Evolutionary conservation across 73 alveolate genomes (phyloP), one percentile per base, ranked within the genome.

Genomic region (Blepharisma japonicum): DNA sequence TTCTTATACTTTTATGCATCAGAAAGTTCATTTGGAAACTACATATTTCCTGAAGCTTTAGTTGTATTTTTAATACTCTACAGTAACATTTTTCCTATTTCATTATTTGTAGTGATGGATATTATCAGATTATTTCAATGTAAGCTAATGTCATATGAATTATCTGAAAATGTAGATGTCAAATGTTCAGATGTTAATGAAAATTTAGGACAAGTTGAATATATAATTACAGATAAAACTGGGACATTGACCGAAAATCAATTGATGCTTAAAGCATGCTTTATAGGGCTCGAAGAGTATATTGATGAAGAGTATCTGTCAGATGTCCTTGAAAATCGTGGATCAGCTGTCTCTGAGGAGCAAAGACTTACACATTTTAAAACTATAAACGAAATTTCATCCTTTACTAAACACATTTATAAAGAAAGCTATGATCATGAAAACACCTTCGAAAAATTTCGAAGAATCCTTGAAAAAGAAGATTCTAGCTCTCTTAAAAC

Each of bases 181-280:
- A 14, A 61, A 77, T 68, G 81, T 5, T 78, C 85, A 20, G 83
- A 80, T 74, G 77, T 88, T 78, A 82, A 85, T 9, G 96, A 86
- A 77, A 91, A 89, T 80, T 68, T 89, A 55, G 96, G 96, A 1
- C 90, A 89, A 78, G 91, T 86, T 5, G 90, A 89, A 68, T 86
- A 71, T 50, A 66, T 86, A 32, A 77, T 89, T 49, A 71, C 89
- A 70, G 96, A 89, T 79, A 89, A 89, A 80, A 89, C 96, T 1
- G 96, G 96, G 46, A 89, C 93, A n/a, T 71, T 89, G 67, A 89
- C 96, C 2, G 84, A 80, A 71, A 80, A 81, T 68, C 45, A 85
- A 23, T 77, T 89, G 91, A 67, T 76, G 38, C 68, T 89, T 55
- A 86, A 89, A 82, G 79, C 83, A 55, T 82, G 92, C 55, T 85